phyloP scores from a whole-genome alignment of 2,329 filamentous ascomycete genomes.

The Ophiocordyceps australis region DNA sequence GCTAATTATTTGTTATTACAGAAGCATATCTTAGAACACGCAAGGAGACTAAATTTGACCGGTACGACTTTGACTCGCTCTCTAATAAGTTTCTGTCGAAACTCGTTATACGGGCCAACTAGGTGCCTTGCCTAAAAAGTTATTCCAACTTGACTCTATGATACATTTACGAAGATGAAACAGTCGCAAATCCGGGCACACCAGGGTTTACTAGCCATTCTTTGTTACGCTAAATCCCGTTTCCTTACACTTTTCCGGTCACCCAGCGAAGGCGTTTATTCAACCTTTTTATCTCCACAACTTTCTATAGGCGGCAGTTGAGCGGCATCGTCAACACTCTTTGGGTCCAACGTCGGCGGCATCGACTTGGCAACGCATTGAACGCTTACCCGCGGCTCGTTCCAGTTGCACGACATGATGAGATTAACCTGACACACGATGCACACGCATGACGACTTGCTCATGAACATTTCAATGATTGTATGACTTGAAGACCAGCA shows the following conservation, averaged over 20 bases:
- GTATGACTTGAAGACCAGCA: constrained; percentile 21
- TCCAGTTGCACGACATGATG: constrained; percentile 13
- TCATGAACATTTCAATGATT: constrained; percentile 8
- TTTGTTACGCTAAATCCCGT: constrained; percentile 11
- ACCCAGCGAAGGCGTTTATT: constrained; percentile 26
- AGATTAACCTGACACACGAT: constrained; percentile 11
- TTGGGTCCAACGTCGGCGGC: too few relatives aligned
- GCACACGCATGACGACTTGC: constrained; percentile 16
- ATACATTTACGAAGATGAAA: too few relatives aligned
- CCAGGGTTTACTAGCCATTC: constrained; percentile 5
- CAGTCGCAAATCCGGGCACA: too few relatives aligned
- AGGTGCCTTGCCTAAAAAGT: too few relatives aligned
- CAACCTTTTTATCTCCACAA: too few relatives aligned
- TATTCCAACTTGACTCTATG: too few relatives aligned
- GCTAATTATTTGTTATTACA: constrained; percentile 23
- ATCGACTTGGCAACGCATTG: too few relatives aligned
- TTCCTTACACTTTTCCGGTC: constrained; percentile 12
- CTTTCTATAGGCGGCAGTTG: too few relatives aligned
- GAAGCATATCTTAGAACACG: constrained; percentile 76
- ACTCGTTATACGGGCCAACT: constrained; percentile 90
- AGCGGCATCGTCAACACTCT: too few relatives aligned
- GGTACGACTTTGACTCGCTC: constrained; percentile 81
- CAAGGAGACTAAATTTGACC: constrained; percentile 67
- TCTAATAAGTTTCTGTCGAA: constrained; percentile 97
- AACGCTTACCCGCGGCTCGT: constrained; percentile 13